Evolutionary conservation across 2,329 filamentous ascomycete species (phyloP), one percentile per base, ranked within the genome.

Genomic region (Monosporascus sp.): DNA sequence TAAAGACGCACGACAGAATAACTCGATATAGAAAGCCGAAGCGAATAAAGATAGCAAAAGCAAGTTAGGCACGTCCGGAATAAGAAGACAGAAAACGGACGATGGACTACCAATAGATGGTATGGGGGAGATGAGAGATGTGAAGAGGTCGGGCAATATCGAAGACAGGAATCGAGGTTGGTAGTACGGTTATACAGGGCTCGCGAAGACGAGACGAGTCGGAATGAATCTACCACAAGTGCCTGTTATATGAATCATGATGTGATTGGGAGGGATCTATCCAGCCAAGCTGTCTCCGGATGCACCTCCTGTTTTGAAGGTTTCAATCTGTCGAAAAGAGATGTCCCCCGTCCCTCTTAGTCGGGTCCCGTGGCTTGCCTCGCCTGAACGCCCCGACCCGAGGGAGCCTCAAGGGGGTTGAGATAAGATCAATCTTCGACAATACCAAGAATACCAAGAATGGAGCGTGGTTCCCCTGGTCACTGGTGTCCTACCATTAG

Each of bases 141-240:
- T 54, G 56, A 54, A 47, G 53, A 57, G 54, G 51, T 57, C 56
- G 52, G 52, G 50, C 54, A 52, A 56, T 58, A 52, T 55, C 50
- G 52, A 52, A 48, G 44, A 36, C 55, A 16, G 36, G 45, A 51
- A 47, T 48, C 27, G 36, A 45, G 24, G 22, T 49, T 49, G 52
- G 48, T 34, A 9, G 49, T 14, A 31, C 27, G 31, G 17, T n/a
- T 19, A 52, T 37, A 26, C 22, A 34, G 31, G 31, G 5, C 31
- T 34, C 4, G 4, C 31, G 11, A 34, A 11, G 4, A 14, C 11
- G 11, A 24, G 45, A 47, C 24, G 24, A 47, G 45, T 14, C 22
- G 22, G 24, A 19, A 24, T 24, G 24, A 47, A 19, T 19, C 34
- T 47, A 47, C 44, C 24, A 9, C 4, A 31, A 9, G 3, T 14